Evolutionary conservation across 345 rosid species (phyloP).

Genomic region (Brassica rapa): DNA sequence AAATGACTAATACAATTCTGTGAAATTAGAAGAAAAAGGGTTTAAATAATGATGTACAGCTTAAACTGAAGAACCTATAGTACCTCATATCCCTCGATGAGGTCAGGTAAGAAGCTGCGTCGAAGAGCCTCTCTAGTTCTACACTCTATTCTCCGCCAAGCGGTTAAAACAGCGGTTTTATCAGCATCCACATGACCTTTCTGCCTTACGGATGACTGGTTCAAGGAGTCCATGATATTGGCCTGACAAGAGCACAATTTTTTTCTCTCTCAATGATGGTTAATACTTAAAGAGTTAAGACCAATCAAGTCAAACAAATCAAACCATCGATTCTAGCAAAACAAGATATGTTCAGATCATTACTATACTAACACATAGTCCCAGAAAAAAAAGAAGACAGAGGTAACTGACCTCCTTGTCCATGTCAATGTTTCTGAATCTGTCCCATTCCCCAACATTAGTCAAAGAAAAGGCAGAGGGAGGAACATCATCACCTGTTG

Average conservation of each 20-base stretch:
- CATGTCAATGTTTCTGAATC: slow-evolving; percentile 91
- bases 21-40: neutral
- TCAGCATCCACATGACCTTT: slow-evolving; percentile 62
- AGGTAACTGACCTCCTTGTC: slow-evolving; percentile 75
- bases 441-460: slow-evolving; percentile 84
- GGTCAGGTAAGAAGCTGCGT: slow-evolving; percentile 81
- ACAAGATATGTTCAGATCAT: neutral
- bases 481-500: slow-evolving; percentile 81
- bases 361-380: neutral
- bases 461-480: slow-evolving; percentile 80
- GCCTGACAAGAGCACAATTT: slow-evolving; percentile 51
- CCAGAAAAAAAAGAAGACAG: neutral
- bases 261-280: neutral
- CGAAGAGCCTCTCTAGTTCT: slow-evolving; percentile 91
- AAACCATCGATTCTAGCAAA: neutral
- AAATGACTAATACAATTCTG: slow-evolving; percentile 72
- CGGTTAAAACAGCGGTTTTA: slow-evolving; percentile 68
- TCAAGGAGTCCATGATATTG: slow-evolving; percentile 54
- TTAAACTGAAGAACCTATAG: slow-evolving; percentile 26
- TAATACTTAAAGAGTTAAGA: neutral
- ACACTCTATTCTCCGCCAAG: slow-evolving; percentile 80
- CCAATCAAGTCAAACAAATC: slow-evolving; percentile 2
- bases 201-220: slow-evolving; percentile 48
- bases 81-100: slow-evolving; percentile 73
- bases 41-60: neutral